Base-by-base conservation (phyloP, 345 rosid genomes). In the Cardamine chenopodiifolia region DNA sequence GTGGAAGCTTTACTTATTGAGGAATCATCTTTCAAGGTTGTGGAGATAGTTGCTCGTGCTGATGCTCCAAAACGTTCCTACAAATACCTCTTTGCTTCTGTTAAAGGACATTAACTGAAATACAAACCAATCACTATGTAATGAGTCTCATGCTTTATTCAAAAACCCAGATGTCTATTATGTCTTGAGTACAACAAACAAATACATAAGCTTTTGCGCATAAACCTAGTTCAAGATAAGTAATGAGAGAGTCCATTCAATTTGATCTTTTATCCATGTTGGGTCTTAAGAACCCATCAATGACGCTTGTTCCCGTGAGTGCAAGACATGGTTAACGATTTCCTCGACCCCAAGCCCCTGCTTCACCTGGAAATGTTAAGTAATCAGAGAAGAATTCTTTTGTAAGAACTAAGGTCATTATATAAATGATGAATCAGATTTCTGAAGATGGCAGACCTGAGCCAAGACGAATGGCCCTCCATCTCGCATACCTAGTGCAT, bases 381-480 rank as follows among this genome's bases (percentile, higher is more conserved):
- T 45, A 48, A 56, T 8, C 35, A 62, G 22, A 11, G 6, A 50
- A 22, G 19, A 31, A 22, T 53, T 53, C 57, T 3, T 47, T 62
- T 37, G 66, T 59, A 44, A 72, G 55, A 37, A 39, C 50, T 23
- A 60, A 19, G 52, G n/a, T 53, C 35, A 53, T 37, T 20, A 49
- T 68, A 5, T 20, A 4, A 40, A 57, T n/a, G 18, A 17, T 25
- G 37, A 69, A 52, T 10, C 53, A 22, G 6, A 13, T 5, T 8
- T 7, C 26, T 20, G 19, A 55, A 39, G 48, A 49, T 32, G 18
- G 66, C 67, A 7, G 13, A 94, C 97, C 90, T 95, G 97, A 68
- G 97, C 93, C 73, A 95, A 95, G 68, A 95, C 92, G 32, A 95
- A 84, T 9, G 99, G 98, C 2, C 99, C 97, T 73, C 97, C 97